phyloP scores from a whole-genome alignment of 2,329 filamentous ascomycete species.

The Curvularia sp. region DNA sequence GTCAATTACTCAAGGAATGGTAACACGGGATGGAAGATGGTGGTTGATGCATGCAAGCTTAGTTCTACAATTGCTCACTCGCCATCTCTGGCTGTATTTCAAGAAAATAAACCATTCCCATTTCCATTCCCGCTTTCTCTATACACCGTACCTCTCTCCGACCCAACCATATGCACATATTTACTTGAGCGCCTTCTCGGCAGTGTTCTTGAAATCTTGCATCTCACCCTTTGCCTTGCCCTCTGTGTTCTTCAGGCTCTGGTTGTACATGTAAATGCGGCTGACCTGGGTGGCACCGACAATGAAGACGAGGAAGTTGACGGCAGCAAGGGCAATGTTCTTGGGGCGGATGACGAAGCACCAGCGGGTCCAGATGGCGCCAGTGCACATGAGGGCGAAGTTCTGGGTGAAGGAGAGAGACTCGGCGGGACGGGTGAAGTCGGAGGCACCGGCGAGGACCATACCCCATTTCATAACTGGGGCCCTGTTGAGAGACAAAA shows the following conservation, averaged over 20 bases:
- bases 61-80: not conserved
- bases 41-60: not conserved
- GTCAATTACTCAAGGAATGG: not conserved
- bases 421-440: conserved; percentile 89
- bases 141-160: not conserved
- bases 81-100: not conserved
- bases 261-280: conserved; percentile 74
- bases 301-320: conserved; percentile 96
- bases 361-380: conserved; percentile 98
- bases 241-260: conserved; percentile 62
- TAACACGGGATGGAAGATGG: not conserved
- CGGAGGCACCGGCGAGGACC: conserved; percentile 88
- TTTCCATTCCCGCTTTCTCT: not conserved
- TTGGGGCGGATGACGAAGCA: conserved; percentile 95
- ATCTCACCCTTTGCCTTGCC: conserved; percentile 50
- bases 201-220: conserved; percentile 42
- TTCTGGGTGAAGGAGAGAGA: conserved; percentile 95
- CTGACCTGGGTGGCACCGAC: conserved; percentile 83
- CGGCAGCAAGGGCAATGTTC: conserved; percentile 90
- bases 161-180: not conserved
- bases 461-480: conserved; percentile 95
- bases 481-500: conserved; percentile 64
- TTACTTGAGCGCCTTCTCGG: conserved; percentile 24
- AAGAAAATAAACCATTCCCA: not conserved
- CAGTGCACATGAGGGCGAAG: conserved; percentile 84